A percentile compares a stretch with the other conserved stretches of the same genome.
Evolutionary conservation across 2,329 filamentous ascomycete genomes (phyloP).

Genomic region (Aspergillus flavus): DNA sequence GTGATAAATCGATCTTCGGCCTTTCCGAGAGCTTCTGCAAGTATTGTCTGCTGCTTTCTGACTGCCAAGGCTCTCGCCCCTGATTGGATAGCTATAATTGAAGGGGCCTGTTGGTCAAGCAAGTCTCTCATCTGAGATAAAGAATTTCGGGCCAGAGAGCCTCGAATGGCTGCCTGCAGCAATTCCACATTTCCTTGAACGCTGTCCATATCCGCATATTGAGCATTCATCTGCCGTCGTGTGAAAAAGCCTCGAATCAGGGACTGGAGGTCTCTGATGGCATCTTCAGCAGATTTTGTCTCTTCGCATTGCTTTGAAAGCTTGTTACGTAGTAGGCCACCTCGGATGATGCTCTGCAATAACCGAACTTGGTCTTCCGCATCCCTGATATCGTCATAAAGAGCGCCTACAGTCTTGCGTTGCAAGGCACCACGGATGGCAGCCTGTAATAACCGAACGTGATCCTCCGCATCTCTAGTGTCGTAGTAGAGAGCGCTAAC

Average conservation of each 20-base stretch:
- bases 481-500: constrained; percentile 59
- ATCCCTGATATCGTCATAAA: constrained; percentile 64
- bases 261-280: constrained; percentile 65
- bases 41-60: constrained; percentile 42
- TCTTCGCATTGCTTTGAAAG: constrained; percentile 25
- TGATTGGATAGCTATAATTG: constrained; percentile 42
- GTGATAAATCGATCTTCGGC: constrained; percentile 43
- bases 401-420: constrained; percentile 45
- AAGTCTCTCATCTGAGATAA: constrained; percentile 27
- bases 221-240: constrained; percentile 47
- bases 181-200: constrained; percentile 51
- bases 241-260: constrained; percentile 68
- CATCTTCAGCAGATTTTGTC: constrained; percentile 50
- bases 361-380: constrained; percentile 64
- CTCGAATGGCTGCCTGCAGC: constrained; percentile 63
- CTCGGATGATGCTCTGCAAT: constrained; percentile 62
- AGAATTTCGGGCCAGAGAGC: constrained; percentile 50
- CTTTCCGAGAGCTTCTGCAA: constrained; percentile 45
- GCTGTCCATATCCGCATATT: constrained; percentile 47
- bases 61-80: constrained; percentile 36
- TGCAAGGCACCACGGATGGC: constrained; percentile 62
- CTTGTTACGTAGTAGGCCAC: constrained; percentile 42
- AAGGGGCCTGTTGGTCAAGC: constrained; percentile 29
- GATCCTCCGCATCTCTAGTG: constrained; percentile 64
- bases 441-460: constrained; percentile 59